Conservation (phyloP, 2,329 filamentous ascomycete genomes). For the Hymenoscyphus infarciens region DNA sequence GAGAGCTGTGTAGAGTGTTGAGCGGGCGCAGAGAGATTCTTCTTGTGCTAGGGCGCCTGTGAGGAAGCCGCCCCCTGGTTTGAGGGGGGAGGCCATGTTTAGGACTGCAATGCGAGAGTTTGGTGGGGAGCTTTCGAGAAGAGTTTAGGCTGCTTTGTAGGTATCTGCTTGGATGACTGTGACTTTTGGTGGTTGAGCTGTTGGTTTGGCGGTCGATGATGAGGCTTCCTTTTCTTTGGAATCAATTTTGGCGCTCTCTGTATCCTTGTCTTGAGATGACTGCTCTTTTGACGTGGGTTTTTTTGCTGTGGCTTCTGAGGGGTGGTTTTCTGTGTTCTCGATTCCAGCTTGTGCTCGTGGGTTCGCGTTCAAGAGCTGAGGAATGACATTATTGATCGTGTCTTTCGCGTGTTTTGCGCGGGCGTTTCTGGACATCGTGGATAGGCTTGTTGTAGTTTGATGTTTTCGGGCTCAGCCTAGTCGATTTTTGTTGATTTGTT, state of each 20-base stretch:
- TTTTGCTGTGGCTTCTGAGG: neutral
- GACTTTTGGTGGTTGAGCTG: conserved; percentile 16
- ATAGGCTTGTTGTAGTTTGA: neutral
- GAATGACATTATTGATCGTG: conserved; percentile 26
- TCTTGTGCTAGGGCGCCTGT: conserved; percentile 63
- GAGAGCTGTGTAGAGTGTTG: conserved; percentile 49
- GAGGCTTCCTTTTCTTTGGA: neutral
- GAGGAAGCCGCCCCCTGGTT: conserved; percentile 61
- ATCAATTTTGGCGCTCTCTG: neutral
- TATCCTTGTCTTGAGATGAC: neutral
- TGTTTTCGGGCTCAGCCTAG: neutral
- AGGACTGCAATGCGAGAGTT: conserved; percentile 52
- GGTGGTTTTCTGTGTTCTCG: conserved; percentile 18
- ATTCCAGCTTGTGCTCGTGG: conserved; percentile 17
- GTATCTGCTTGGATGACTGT: conserved; percentile 54
- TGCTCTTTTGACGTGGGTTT: neutral
- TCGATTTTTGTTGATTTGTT: neutral
- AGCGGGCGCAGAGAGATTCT: conserved; percentile 65
- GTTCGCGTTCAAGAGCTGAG: conserved; percentile 21
- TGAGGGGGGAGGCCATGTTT: conserved; percentile 59
- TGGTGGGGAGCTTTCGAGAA: conserved; percentile 32
- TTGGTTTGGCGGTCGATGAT: neutral
- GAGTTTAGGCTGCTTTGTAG: conserved; percentile 51
- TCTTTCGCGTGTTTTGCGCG: conserved; percentile 27
- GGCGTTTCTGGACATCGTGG: conserved; percentile 17